Evolutionary conservation across 2,329 filamentous ascomycete genomes (phyloP).

Genomic region (Hypomyces rosellus): DNA sequence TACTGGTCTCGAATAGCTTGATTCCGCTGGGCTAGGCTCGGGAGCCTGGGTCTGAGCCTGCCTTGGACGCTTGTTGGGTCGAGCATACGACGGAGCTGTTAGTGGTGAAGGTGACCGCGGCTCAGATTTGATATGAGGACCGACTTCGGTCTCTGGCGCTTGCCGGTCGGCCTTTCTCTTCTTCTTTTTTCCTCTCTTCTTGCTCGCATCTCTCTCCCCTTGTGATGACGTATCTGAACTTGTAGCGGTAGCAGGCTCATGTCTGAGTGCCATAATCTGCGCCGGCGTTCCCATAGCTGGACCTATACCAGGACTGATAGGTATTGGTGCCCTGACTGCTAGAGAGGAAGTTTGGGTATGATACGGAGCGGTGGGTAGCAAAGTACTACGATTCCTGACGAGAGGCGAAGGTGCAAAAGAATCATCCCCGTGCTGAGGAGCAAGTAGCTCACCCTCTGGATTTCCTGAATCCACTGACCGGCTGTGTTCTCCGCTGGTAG

Average conservation of each 20-base stretch:
- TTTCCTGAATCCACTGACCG: slow-evolving; percentile 36
- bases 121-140: slow-evolving; percentile 57
- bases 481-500: slow-evolving; percentile 35
- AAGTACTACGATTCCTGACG: slow-evolving; percentile 62
- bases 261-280: slow-evolving; percentile 52
- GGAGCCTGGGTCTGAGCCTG: slow-evolving; percentile 36
- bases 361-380: slow-evolving; percentile 67
- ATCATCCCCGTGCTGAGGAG: slow-evolving; percentile 16
- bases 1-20: slow-evolving; percentile 36
- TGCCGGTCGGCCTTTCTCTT: slow-evolving; percentile 49
- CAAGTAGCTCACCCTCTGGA: slow-evolving; percentile 18
- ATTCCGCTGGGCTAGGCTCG: slow-evolving; percentile 27
- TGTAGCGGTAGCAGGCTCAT: slow-evolving; percentile 40
- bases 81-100: slow-evolving; percentile 43
- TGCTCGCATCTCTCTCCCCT: slow-evolving; percentile 41
- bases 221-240: slow-evolving; percentile 58
- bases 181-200: slow-evolving; percentile 44
- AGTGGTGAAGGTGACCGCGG: slow-evolving; percentile 58
- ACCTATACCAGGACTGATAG: neutral
- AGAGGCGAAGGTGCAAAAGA: slow-evolving; percentile 48
- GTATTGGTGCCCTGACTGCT: slow-evolving; percentile 35
- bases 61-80: slow-evolving; percentile 52
- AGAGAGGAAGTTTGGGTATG: slow-evolving; percentile 62
- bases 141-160: slow-evolving; percentile 39
- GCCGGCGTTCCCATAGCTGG: slow-evolving; percentile 32